A percentile compares a stretch with the other conserved stretches of the same genome.
Evolutionary conservation across 2,329 filamentous ascomycete species (phyloP).

Genomic region (Teratosphaeria pseudoeucalypti): DNA sequence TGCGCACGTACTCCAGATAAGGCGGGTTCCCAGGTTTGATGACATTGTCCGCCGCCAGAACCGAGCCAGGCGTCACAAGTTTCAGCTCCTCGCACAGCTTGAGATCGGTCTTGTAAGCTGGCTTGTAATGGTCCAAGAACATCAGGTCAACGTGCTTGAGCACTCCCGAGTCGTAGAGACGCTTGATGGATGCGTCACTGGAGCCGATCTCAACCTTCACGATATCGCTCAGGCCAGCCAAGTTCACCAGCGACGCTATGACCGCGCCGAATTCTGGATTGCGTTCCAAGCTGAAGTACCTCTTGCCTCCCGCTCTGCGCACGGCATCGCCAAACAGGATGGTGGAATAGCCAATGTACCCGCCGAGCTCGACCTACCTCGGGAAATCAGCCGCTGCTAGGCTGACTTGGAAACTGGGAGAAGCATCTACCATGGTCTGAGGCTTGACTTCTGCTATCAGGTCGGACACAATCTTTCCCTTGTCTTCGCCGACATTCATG

Average conservation of each 20-base stretch:
- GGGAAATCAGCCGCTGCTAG: slow-evolving; percentile 11
- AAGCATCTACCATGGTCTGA: slow-evolving; percentile 46
- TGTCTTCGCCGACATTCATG: slow-evolving; percentile 71
- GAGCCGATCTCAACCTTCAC: slow-evolving; percentile 62
- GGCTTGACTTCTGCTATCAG: slow-evolving; percentile 59
- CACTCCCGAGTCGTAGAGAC: slow-evolving; percentile 44
- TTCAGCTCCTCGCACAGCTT: slow-evolving; percentile 65
- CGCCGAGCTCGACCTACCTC: slow-evolving; percentile 58
- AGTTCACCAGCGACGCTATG: slow-evolving; percentile 56
- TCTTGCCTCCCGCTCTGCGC: slow-evolving; percentile 50
- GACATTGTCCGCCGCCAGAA: slow-evolving; percentile 60
- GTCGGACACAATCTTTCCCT: slow-evolving; percentile 59
- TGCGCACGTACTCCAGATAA: slow-evolving; percentile 61
- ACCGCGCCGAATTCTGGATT: slow-evolving; percentile 66
- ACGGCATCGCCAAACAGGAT: slow-evolving; percentile 63
- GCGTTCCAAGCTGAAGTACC: slow-evolving; percentile 62
- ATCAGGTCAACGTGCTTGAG: slow-evolving; percentile 57
- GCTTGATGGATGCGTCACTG: slow-evolving; percentile 54
- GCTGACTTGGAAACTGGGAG: background rate
- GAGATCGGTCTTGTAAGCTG: slow-evolving; percentile 61
- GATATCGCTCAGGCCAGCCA: slow-evolving; percentile 61
- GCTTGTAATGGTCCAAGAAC: slow-evolving; percentile 75
- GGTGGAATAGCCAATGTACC: slow-evolving; percentile 73
- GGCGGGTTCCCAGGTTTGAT: slow-evolving; percentile 61
- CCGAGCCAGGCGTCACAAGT: slow-evolving; percentile 51